Evolutionary conservation across 495 filamentous ascomycete genomes (phyloP).

Genomic region (Eremomyces bilateralis): DNA sequence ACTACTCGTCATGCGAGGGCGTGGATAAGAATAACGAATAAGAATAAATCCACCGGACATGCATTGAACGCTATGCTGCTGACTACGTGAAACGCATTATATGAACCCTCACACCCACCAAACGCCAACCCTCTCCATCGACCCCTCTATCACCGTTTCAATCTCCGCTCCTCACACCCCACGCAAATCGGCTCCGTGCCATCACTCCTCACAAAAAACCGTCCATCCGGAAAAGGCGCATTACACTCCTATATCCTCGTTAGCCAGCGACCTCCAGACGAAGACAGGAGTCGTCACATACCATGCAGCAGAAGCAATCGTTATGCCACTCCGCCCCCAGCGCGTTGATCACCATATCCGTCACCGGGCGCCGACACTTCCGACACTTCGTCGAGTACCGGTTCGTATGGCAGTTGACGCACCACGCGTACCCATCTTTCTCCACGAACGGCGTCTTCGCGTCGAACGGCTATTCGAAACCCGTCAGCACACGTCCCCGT

Average conservation of each 20-base stretch:
- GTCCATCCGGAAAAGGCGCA: conserved; percentile 36
- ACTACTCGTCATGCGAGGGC: too few relatives aligned
- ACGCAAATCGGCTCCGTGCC: conserved; percentile 38
- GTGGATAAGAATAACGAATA: too few relatives aligned
- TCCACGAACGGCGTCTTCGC: conserved; percentile 73
- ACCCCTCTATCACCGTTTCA: conserved; percentile 25
- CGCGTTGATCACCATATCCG: conserved; percentile 68
- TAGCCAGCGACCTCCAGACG: not conserved
- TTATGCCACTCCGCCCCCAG: conserved; percentile 89
- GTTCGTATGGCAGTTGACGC: conserved; percentile 76
- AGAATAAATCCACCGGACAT: not conserved
- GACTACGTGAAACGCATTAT: not conserved
- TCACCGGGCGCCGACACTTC: conserved; percentile 64
- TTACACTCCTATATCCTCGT: conserved; percentile 30
- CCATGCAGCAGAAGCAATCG: conserved; percentile 65
- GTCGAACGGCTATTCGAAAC: conserved; percentile 41
- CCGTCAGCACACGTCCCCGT: not conserved
- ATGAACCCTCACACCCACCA: not conserved
- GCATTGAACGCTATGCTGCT: not conserved
- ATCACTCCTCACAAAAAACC: conserved; percentile 41
- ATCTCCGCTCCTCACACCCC: conserved; percentile 36
- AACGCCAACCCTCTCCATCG: not conserved
- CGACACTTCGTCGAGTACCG: conserved; percentile 71
- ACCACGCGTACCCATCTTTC: conserved; percentile 99
- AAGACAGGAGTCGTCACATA: conserved; percentile 13